These are phyloP conservation scores for Selaginella moellendorffii DNA, from an alignment of 75 land plant species.

Conservation along the genomic window DNA sequence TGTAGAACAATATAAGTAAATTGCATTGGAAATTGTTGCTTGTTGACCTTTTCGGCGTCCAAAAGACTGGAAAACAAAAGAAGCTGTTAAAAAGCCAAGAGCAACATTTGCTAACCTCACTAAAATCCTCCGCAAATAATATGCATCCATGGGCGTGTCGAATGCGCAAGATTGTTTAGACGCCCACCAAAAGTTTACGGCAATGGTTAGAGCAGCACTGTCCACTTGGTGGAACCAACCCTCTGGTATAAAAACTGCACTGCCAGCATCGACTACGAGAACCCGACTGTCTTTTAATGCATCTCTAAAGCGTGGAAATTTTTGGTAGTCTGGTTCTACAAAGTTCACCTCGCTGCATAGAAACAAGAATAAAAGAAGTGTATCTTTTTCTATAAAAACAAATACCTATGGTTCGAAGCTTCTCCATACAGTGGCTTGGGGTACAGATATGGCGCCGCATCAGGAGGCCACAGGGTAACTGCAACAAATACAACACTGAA, in stretches of 20 bases:
- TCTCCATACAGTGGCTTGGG: conserved; percentile 88
- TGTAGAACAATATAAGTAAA: not conserved
- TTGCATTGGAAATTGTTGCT: not conserved
- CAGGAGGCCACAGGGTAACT: conserved; percentile 92
- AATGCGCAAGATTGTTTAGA: conserved; percentile 41
- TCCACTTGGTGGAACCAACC: conserved; percentile 99
- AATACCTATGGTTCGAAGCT: conserved; percentile 91
- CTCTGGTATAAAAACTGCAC: conserved; percentile 95
- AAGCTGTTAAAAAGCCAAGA: not conserved
- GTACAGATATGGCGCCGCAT: conserved; percentile 54
- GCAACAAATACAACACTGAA: conserved; percentile 6
- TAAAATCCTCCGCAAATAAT: conserved; percentile 64
- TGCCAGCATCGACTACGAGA: conserved; percentile 54
- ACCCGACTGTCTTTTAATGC: conserved; percentile 36
- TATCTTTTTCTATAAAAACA: not conserved
- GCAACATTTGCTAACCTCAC: conserved; percentile 35
- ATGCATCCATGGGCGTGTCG: conserved; percentile 84
- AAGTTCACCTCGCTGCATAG: conserved; percentile 55
- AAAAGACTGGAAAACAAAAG: conserved; percentile 16
- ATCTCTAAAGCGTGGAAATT: conserved; percentile 43
- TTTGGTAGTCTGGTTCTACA: conserved; percentile 41
- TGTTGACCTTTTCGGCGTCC: conserved; percentile 19
- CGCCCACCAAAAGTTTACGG: conserved; percentile 94
- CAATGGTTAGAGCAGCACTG: conserved; percentile 72
- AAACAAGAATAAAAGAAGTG: not conserved